Conservation (phyloP, 352 stramenopile species). For the Globisporangium emineosum region DNA sequence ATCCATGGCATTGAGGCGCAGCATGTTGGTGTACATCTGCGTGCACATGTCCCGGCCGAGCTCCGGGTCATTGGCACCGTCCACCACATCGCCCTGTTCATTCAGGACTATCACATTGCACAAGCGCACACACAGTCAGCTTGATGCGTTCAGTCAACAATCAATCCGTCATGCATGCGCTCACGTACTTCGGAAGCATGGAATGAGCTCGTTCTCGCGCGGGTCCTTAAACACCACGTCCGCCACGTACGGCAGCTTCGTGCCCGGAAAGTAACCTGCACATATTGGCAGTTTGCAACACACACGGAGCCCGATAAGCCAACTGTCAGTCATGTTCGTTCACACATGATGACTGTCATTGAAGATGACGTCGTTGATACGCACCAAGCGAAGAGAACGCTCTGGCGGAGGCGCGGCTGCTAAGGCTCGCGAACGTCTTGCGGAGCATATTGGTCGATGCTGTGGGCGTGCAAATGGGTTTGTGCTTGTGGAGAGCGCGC, state of each 20-base stretch:
- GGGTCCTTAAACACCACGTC: slow-evolving; percentile 88
- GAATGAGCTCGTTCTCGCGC: slow-evolving; percentile 75
- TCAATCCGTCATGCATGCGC: neutral
- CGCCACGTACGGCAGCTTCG: slow-evolving; percentile 86
- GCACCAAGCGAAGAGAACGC: slow-evolving; percentile 38
- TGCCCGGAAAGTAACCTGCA: slow-evolving; percentile 71
- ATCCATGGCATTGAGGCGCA: slow-evolving; percentile 93
- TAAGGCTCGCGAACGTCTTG: slow-evolving; percentile 19
- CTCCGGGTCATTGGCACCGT: slow-evolving; percentile 65
- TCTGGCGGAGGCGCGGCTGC: slow-evolving; percentile 9
- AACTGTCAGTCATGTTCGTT: neutral
- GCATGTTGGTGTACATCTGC: slow-evolving; percentile 87
- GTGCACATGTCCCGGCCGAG: slow-evolving; percentile 75
- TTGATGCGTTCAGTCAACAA: neutral
- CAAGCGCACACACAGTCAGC: slow-evolving; percentile 23
- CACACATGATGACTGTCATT: neutral
- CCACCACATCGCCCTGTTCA: slow-evolving; percentile 74
- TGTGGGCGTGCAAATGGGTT: neutral
- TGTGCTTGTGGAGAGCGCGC: neutral
- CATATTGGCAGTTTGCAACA: too few relatives aligned
- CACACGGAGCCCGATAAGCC: too few relatives aligned
- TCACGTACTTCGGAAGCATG: slow-evolving; percentile 88
- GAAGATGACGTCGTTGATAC: neutral
- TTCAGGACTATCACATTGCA: slow-evolving; percentile 66
- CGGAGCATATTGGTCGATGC: slow-evolving; percentile 9